A percentile compares a stretch with the other conserved stretches of the same genome.
phyloP scores from a whole-genome alignment of 352 stramenopile genomes.

The Plasmopara halstedii region DNA sequence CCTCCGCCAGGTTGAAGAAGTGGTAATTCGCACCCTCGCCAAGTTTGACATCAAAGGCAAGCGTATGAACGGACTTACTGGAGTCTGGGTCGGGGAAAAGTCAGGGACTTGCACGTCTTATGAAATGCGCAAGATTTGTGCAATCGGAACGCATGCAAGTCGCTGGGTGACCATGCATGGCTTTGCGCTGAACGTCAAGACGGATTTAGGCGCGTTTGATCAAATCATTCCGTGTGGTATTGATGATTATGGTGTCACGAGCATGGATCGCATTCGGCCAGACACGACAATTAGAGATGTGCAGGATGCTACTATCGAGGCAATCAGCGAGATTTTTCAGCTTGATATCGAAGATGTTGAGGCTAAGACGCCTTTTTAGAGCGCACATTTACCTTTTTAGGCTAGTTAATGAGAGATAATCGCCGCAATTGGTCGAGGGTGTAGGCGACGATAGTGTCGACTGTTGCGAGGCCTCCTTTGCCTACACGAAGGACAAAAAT shows the following conservation, averaged over 20 bases:
- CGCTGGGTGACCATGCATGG: conserved; percentile 98
- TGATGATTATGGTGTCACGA: conserved; percentile 80
- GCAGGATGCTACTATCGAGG: conserved; percentile 54
- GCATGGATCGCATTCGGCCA: conserved; percentile 50
- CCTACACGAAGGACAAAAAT: conserved; percentile 22
- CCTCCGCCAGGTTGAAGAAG: conserved; percentile 92
- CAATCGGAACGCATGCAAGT: conserved; percentile 92
- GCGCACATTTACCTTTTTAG: conserved; percentile 12
- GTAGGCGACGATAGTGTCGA: conserved; percentile 46
- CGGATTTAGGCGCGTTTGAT: conserved; percentile 90
- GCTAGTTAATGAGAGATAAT: conserved; percentile 10
- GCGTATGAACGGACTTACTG: conserved; percentile 88
- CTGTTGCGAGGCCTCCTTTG: conserved; percentile 56
- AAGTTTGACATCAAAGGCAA: conserved; percentile 83
- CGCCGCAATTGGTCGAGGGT: conserved; percentile 20
- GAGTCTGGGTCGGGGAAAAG: conserved; percentile 92
- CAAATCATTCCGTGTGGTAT: conserved; percentile 97
- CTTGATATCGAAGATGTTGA: conserved; percentile 49
- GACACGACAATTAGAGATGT: conserved; percentile 48
- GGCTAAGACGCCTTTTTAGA: conserved; percentile 30
- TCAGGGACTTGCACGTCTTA: conserved; percentile 18
- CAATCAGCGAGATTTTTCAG: conserved; percentile 63
- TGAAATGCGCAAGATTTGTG: conserved; percentile 92
- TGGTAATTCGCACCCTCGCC: conserved; percentile 89
- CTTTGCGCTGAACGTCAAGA: conserved; percentile 95